phyloP scores from a whole-genome alignment of 2,329 filamentous ascomycete genomes.

The Colletotrichum noveboracense region DNA sequence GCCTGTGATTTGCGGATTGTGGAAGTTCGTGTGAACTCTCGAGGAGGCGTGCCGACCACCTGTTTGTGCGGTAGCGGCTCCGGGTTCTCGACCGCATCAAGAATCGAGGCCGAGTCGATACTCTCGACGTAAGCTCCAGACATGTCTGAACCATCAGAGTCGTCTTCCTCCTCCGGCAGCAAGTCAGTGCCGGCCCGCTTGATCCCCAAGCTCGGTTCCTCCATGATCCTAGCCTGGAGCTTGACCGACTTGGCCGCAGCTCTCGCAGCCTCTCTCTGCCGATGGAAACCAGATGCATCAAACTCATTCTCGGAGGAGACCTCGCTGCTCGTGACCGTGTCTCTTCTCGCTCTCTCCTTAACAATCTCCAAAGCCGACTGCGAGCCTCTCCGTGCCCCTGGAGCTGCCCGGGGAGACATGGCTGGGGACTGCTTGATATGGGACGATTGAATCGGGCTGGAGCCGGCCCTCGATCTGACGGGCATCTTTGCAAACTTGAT shows the following conservation, averaged over 20 bases:
- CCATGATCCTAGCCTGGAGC: conserved; percentile 58
- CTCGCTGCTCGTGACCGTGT: conserved; percentile 83
- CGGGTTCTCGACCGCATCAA: conserved; percentile 67
- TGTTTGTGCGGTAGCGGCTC: conserved; percentile 59
- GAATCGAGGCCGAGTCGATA: conserved; percentile 73
- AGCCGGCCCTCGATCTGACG: conserved; percentile 82
- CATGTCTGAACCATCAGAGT: conserved; percentile 66
- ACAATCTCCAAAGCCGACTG: conserved; percentile 73
- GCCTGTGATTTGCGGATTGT: conserved; percentile 68
- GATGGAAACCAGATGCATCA: conserved; percentile 69
- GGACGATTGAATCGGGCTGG: conserved; percentile 80
- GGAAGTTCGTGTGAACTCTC: conserved; percentile 64
- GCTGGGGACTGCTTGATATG: conserved; percentile 60
- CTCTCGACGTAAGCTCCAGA: conserved; percentile 71
- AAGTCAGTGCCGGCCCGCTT: conserved; percentile 54
- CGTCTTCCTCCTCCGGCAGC: conserved; percentile 63
- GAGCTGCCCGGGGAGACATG: conserved; percentile 52
- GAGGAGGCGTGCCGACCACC: conserved; percentile 68
- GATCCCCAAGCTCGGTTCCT: conserved; percentile 49
- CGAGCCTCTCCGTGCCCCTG: conserved; percentile 65
- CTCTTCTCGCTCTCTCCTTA: conserved; percentile 72
- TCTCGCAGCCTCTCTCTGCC: conserved; percentile 65
- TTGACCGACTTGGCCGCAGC: conserved; percentile 60
- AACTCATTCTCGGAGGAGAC: conserved; percentile 84
- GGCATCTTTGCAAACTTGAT: conserved; percentile 98